Evolutionary conservation across 83 land plant species (phyloP), one percentile per base, ranked within the genome.

Genomic region (Diphasiastrum complanatum): DNA sequence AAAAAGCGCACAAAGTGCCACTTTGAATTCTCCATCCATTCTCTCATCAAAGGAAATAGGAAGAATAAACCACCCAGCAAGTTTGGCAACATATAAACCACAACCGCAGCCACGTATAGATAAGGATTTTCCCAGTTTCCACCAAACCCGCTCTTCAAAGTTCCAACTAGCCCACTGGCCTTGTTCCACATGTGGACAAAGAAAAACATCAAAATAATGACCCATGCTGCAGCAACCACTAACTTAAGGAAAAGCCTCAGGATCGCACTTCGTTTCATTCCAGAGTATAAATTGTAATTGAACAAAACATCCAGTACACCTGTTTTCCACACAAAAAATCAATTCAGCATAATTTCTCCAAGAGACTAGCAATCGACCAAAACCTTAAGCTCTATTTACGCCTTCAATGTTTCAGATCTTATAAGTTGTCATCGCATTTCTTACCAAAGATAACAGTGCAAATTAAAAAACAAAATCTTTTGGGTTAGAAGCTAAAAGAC

Each of bases 221-320:
- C 59, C 59, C 59, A 55, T 55, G 59, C 35, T 20, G 59, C 59
- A 27, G 59, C 34, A 55, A 32, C 59, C 30, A 55, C 11, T 11
- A 55, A 27, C 59, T 55, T 55, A 27, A 55, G 10, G 11, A 55
- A 10, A 11, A 55, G 35, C 59, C 59, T 31, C 59, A 55, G 31
- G 18, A 30, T 55, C 16, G 35, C 27, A 16, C 35, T 55, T 0
- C 14, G 31, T 30, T 27, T 55, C 59, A 55, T 55, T 11, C 59
- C 31, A 19, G n/a, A 35, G 19, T 27, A 55, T 11, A 35, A 16
- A 14, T 32, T 55, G 14, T 10, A 55, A 35, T 35, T 55, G 43
- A 55, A 55, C 6, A 55, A 0, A 6, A 55, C 34, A 30, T 55
- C 59, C 59, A 55, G 31, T 11, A 55, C 59, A 55, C 59, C 59